These are phyloP conservation scores for Glonium stellatum DNA, from an alignment of 495 filamentous ascomycete genomes.

Conservation along the genomic window DNA sequence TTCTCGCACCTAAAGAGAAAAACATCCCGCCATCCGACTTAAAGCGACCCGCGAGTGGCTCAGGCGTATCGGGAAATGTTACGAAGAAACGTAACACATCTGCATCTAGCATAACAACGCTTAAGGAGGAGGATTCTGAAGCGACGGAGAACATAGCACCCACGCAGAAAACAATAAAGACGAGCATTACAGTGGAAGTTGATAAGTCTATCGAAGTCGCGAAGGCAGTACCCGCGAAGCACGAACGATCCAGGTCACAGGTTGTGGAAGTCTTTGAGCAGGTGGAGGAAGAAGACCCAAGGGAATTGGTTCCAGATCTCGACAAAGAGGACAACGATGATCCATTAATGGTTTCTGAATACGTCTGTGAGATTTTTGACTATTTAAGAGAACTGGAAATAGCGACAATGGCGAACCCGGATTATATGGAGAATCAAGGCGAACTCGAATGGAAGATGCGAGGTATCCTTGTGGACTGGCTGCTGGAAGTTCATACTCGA, in stretches of 20 bases:
- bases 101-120: constrained; percentile 42
- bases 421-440: constrained; percentile 90
- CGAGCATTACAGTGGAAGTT: constrained; percentile 17
- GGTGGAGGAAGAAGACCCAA: constrained; percentile 43
- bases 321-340: constrained; percentile 86
- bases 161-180: constrained; percentile 39
- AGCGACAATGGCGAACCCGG: constrained; percentile 75
- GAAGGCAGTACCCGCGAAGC: constrained; percentile 18
- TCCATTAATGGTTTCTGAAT: constrained; percentile 95
- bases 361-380: constrained; percentile 95
- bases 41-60: constrained; percentile 67
- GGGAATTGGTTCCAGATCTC: constrained; percentile 53
- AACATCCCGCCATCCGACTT: constrained; percentile 46
- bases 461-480: constrained; percentile 95
- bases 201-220: constrained; percentile 19
- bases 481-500: constrained; percentile 94
- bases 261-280: constrained; percentile 9
- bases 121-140: constrained; percentile 55
- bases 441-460: constrained; percentile 98
- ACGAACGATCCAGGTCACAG: constrained; percentile 6
- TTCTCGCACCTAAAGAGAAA: constrained; percentile 55
- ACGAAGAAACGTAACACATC: constrained; percentile 57
- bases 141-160: constrained; percentile 52
- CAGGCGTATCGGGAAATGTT: constrained; percentile 53
- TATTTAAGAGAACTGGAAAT: constrained; percentile 84